Percentiles rank a stretch among this genome's conserved stretches.
These are phyloP conservation scores for Neonothopanus nambi DNA, from an alignment of 1,284 basidiomycete genomes.

Conservation along the genomic window DNA sequence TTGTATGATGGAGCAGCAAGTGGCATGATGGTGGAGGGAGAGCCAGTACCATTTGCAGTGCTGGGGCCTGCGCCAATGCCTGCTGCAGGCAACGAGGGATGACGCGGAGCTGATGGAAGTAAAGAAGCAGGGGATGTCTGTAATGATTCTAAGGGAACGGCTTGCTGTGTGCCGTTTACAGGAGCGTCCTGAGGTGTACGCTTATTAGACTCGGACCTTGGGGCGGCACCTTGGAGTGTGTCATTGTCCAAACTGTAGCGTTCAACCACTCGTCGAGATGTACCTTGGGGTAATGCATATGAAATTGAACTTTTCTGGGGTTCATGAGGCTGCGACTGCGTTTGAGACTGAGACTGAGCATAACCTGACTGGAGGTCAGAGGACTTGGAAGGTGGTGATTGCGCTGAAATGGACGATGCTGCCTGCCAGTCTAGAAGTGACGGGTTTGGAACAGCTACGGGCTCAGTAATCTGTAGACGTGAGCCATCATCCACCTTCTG, in stretches of 20 bases:
- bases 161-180: conserved; percentile 23
- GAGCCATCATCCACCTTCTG: conserved; percentile 4
- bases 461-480: too few relatives aligned
- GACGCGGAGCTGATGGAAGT: conserved; percentile 43
- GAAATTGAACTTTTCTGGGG: conserved; percentile 35
- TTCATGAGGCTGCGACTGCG: conserved; percentile 26
- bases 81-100: conserved; percentile 42
- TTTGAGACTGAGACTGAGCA: conserved; percentile 29
- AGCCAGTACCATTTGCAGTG: conserved; percentile 15
- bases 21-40: conserved; percentile 39
- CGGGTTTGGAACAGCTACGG: conserved; percentile 1
- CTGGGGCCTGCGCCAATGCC: conserved; percentile 39
- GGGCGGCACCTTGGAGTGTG: conserved; percentile 27
- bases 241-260: conserved; percentile 51
- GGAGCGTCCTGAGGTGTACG: conserved; percentile 26
- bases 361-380: conserved; percentile 27
- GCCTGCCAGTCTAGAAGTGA: not conserved
- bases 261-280: conserved; percentile 45
- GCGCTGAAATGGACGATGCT: conserved; percentile 19
- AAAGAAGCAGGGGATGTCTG: conserved; percentile 26
- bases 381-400: conserved; percentile 22
- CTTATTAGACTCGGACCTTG: too few relatives aligned
- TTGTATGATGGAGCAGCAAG: conserved; percentile 59
- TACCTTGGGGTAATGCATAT: conserved; percentile 40
- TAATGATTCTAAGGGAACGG: conserved; percentile 21